These are phyloP conservation scores for Breynia disticha DNA, from an alignment of 441 rosid species.

Conservation along the genomic window DNA sequence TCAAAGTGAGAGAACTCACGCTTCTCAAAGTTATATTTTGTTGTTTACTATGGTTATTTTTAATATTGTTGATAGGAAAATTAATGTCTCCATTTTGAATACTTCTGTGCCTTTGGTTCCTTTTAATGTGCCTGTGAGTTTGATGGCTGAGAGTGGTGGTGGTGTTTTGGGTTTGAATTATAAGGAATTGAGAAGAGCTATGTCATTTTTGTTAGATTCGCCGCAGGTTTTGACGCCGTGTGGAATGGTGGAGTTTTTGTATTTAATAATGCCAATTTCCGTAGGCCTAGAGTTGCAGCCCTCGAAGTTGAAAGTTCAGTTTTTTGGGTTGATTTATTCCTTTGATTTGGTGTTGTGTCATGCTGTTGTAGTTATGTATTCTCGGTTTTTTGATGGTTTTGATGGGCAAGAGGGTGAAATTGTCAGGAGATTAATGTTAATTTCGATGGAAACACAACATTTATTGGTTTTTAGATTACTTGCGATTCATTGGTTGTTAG, in stretches of 20 bases:
- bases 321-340: constrained; percentile 73
- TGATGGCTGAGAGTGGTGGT: constrained; percentile 14
- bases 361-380: constrained; percentile 56
- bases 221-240: constrained; percentile 67
- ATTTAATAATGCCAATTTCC: constrained; percentile 69
- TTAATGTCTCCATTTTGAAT: constrained; percentile 53
- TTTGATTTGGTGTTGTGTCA: constrained; percentile 73
- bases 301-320: constrained; percentile 82
- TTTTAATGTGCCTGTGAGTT: constrained; percentile 49
- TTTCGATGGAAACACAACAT: constrained; percentile 62
- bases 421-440: constrained; percentile 49
- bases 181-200: constrained; percentile 76
- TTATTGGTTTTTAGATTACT: constrained; percentile 68
- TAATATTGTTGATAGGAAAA: constrained; percentile 44
- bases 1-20: constrained; percentile 85
- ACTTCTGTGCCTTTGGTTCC: constrained; percentile 73
- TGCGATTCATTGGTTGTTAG: constrained; percentile 74
- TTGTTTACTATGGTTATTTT: constrained; percentile 50
- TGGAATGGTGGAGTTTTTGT: constrained; percentile 77
- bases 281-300: constrained; percentile 70
- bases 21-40: constrained; percentile 67
- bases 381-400: constrained; percentile 49
- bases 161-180: constrained; percentile 48
- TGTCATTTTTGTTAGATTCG: constrained; percentile 80
- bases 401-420: constrained; percentile 75